These are phyloP conservation scores for Spergularia azorica DNA, from an alignment of 179 eudicot species.

Conservation along the genomic window DNA sequence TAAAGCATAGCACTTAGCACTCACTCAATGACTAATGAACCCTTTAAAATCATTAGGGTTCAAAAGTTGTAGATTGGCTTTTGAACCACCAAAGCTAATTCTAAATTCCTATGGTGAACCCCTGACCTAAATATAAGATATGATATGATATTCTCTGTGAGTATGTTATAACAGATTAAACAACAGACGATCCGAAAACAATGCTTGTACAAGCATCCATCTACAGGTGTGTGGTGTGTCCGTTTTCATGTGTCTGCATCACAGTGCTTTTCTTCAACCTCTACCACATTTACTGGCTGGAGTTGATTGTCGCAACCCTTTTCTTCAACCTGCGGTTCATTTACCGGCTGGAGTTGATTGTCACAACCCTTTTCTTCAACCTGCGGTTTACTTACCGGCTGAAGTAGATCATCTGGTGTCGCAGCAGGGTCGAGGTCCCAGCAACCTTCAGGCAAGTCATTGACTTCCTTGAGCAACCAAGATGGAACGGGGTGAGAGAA, in stretches of 20 bases:
- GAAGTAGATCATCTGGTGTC: conserved; percentile 59
- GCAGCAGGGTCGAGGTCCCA: conserved; percentile 60
- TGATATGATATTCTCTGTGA: conserved; percentile 24
- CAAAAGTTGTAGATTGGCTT: conserved; percentile 27
- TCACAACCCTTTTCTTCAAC: conserved; percentile 20
- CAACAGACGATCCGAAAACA: conserved; percentile 8
- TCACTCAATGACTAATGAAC: conserved; percentile 36
- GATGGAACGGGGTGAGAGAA: conserved; percentile 56
- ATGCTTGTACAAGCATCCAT: conserved; percentile 6
- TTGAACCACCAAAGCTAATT: conserved; percentile 24
- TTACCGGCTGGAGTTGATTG: not conserved
- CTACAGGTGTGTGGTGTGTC: not conserved
- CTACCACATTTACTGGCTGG: not conserved
- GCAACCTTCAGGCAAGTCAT: conserved; percentile 47
- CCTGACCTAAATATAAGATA: conserved; percentile 27
- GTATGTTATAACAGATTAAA: conserved; percentile 32
- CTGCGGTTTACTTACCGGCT: conserved; percentile 29
- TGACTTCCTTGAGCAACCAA: conserved; percentile 38
- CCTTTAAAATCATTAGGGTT: conserved; percentile 41
- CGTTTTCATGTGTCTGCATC: conserved; percentile 17
- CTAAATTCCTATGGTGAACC: conserved; percentile 31
- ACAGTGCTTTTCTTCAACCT: conserved; percentile 10
- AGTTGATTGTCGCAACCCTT: not conserved
- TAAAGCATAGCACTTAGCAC: conserved; percentile 22
- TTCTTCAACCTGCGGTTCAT: conserved; percentile 25